Conservation (phyloP, 2,329 filamentous ascomycete species). For the Hirsutella minnesotensis region DNA sequence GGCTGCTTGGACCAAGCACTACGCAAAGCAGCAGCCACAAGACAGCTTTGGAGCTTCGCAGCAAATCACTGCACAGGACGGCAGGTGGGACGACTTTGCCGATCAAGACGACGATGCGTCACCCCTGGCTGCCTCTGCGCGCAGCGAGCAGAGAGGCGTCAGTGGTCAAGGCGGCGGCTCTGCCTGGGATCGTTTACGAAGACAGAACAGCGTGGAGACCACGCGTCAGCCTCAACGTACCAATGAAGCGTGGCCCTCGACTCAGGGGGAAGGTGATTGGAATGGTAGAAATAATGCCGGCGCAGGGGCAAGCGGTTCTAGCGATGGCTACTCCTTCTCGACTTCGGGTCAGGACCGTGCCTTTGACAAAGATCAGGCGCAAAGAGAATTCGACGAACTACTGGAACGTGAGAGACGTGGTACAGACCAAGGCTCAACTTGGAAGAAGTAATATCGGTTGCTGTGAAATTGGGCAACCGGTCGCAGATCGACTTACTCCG, state of each 20-base stretch:
- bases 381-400: constrained; percentile 38
- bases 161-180: constrained; percentile 15
- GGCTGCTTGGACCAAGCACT: constrained; percentile 7
- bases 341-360: constrained; percentile 23
- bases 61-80: too few species aligned
- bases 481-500: too few species aligned
- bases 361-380: constrained; percentile 31
- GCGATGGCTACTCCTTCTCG: constrained; percentile 22
- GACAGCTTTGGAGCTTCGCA: neutral
- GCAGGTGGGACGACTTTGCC: too few species aligned
- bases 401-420: constrained; percentile 31
- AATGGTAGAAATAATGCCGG: constrained; percentile 14
- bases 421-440: constrained; percentile 11
- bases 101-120: too few species aligned
- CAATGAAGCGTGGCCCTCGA: constrained; percentile 8
- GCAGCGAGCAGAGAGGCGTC: constrained; percentile 5
- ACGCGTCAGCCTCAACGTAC: constrained; percentile 9
- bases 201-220: constrained; percentile 15
- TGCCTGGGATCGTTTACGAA: constrained; percentile 33
- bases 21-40: constrained; percentile 5
- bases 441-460: too few species aligned
- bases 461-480: neutral
- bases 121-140: neutral
- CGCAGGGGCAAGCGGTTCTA: constrained; percentile 6
- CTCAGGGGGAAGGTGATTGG: constrained; percentile 2